Evolutionary conservation across 768 basidiomycete species (phyloP), one percentile per base, ranked within the genome.

Genomic region (Ramaria sp.): DNA sequence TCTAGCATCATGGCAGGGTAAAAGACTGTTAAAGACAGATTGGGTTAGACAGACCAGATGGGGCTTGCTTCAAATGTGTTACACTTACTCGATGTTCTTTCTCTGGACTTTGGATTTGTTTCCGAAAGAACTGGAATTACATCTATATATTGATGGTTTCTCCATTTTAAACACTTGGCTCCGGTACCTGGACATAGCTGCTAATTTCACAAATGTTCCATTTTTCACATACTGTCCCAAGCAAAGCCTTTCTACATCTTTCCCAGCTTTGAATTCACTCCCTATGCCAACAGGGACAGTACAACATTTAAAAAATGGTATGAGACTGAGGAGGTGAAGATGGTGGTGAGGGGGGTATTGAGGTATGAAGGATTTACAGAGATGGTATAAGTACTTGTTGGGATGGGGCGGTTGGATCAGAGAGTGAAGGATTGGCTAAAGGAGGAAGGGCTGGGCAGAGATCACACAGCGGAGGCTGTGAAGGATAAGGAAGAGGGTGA

Each of bases 291-390:
- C 75, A 82, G 96, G 55, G 85, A 99, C 71, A 94, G 90, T 2
- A 78, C 82, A 3, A 83, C 87, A 6, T 99, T 93, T 82, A 78
- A 78, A 58, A 85, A 96, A 70, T 92, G 76, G 63, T 99, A 99
- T 75, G 73, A 78, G 60, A 94, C 98, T 59, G 88, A 88, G 12
- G 96, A 98, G 68, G 92, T 90, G 9, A 82, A 96, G 71, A 93
- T 89, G 3, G 78, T 94, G 57, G 77, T 97, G 48, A 81, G 96
- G 30, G 96, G 96, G 27, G 97, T 96, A 1, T 73, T 98, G 67
- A 77, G 95, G 58, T 97, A 92, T 71, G 89, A 92, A 64, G 94
- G 94, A 50, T 97, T 97, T 88, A 92, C 93, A 8, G 85, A 88
- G 69, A 95, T 98, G 69, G 83, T 97, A 69, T 79, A 77, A 60